Conservation (phyloP, 768 basidiomycete genomes). For the Termitomyces sp. region DNA sequence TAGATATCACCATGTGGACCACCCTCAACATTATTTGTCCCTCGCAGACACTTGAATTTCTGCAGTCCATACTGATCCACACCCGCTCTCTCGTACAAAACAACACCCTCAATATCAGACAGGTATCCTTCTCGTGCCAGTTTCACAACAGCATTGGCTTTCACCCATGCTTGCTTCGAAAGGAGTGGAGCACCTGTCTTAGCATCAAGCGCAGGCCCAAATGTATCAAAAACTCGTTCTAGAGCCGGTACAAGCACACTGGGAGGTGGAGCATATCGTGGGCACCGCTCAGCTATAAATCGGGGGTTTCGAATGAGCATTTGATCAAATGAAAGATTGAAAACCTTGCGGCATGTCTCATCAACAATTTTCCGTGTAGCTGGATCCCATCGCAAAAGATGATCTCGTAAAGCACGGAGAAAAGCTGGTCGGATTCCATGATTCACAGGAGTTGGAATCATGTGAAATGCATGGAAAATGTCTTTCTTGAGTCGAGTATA, state of each 20-base stretch:
- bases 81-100: conserved; percentile 19
- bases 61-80: conserved; percentile 9
- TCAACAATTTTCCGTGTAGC: conserved; percentile 10
- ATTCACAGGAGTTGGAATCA: conserved; percentile 4
- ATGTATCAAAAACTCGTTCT: conserved; percentile 16
- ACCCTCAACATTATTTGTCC: conserved; percentile 22
- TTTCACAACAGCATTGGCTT: conserved; percentile 15
- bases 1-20: conserved; percentile 23
- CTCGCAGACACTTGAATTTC: conserved; percentile 15
- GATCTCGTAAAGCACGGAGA: conserved; percentile 18
- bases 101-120: conserved; percentile 16
- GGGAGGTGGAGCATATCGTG: conserved; percentile 16
- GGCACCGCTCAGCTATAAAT: conserved; percentile 13
- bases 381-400: conserved; percentile 22
- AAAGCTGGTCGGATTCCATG: conserved; percentile 19
- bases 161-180: not conserved
- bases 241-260: conserved; percentile 18
- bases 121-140: conserved; percentile 19
- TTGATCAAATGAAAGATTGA: conserved; percentile 11
- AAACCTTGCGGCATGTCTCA: conserved; percentile 5
- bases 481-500: conserved; percentile 18
- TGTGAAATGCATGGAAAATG: conserved; percentile 15
- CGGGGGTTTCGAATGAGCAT: conserved; percentile 18
- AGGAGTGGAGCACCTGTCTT: conserved; percentile 15
- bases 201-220: conserved; percentile 17